These are phyloP conservation scores for Elaphomyces granulatus DNA, from an alignment of 495 filamentous ascomycete genomes.

Conservation along the genomic window DNA sequence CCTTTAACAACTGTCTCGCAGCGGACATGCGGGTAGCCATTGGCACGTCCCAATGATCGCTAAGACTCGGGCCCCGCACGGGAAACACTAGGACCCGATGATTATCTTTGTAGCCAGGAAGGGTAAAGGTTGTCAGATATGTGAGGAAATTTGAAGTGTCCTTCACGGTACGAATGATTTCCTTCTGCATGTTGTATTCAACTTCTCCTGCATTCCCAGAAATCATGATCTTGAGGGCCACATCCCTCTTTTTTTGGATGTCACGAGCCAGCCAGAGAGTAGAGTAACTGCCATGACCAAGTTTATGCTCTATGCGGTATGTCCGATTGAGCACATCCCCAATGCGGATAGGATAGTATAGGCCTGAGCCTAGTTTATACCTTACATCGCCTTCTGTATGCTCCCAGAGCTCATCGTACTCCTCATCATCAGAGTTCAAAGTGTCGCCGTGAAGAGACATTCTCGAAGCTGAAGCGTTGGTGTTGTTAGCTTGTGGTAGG, in stretches of 20 bases:
- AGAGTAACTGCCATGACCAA: conserved; percentile 30
- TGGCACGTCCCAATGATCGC: conserved; percentile 3
- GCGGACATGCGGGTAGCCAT: conserved; percentile 18
- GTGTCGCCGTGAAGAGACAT: no score
- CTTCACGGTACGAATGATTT: conserved; percentile 14
- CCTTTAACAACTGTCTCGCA: conserved; percentile 17
- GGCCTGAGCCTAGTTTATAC: no score
- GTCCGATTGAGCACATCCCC: conserved; percentile 24
- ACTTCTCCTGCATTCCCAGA: conserved; percentile 10
- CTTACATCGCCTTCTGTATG: no score
- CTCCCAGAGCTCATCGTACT: no score
- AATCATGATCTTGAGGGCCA: conserved; percentile 18
- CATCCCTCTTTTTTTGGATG: conserved; percentile 14
- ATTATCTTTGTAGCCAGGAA: conserved; percentile 6
- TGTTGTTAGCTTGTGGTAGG: no score
- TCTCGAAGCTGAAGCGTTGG: no score
- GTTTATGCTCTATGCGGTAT: conserved; percentile 31
- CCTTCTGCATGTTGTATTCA: conserved; percentile 13
- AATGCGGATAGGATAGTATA: conserved; percentile 30
- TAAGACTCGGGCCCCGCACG: conserved; percentile 17
- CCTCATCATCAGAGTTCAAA: no score
- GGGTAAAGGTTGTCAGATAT: conserved; percentile 10
- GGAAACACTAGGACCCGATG: conserved; percentile 19
- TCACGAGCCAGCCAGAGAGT: conserved; percentile 18
- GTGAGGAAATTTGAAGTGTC: conserved; percentile 17